These are phyloP conservation scores for Oryza punctata DNA, from an alignment of 176 grass and related monocot species.

Conservation along the genomic window DNA sequence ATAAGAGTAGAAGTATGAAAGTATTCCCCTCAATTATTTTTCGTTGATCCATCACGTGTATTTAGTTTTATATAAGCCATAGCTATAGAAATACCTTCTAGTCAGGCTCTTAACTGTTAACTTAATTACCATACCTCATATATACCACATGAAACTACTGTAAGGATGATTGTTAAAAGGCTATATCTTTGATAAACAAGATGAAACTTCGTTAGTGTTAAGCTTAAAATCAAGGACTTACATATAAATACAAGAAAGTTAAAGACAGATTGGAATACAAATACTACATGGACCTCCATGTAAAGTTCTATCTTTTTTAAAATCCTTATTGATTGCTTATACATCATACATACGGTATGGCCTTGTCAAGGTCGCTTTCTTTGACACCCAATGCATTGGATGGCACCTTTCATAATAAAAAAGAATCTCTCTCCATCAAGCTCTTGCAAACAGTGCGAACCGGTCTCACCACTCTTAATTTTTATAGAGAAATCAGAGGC, in stretches of 20 bases:
- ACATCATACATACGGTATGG: conserved; percentile 22
- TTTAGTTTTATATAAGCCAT: no score
- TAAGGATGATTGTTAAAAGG: no score
- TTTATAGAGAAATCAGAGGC: not conserved
- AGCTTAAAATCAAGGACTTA: not conserved
- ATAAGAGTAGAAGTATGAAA: no score
- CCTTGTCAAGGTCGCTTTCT: conserved; percentile 23
- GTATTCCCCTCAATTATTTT: no score
- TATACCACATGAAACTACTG: no score
- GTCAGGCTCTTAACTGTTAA: no score
- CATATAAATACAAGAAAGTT: not conserved
- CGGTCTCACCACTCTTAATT: not conserved
- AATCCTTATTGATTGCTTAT: not conserved
- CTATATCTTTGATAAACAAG: no score
- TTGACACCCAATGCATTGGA: conserved; percentile 26
- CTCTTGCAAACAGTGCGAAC: conserved; percentile 7
- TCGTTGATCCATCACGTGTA: no score
- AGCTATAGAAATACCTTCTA: no score
- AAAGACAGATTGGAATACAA: not conserved
- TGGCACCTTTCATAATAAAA: conserved; percentile 21
- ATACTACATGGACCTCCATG: not conserved
- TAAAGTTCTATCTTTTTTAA: not conserved
- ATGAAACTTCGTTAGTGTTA: not conserved
- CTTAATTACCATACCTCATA: no score
- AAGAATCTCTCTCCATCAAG: conserved; percentile 37